These are phyloP conservation scores for Calocybe gangraenosa DNA, from an alignment of 768 basidiomycete species.

Conservation along the genomic window DNA sequence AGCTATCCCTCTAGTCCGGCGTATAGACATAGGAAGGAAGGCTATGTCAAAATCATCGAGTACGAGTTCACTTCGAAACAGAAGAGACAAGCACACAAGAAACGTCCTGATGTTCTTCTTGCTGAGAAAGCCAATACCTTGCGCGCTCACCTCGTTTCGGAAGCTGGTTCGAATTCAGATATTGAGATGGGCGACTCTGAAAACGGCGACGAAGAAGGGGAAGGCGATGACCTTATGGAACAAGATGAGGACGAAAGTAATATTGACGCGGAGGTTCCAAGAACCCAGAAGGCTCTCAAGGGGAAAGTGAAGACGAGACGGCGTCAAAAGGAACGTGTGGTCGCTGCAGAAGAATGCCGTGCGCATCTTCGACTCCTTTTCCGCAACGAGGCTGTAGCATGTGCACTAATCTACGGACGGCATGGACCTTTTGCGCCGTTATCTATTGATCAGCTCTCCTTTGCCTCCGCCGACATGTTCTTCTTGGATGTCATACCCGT, in stretches of 20 bases:
- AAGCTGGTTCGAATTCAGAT: constrained; percentile 36
- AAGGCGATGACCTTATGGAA: constrained; percentile 48
- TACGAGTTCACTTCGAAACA: constrained; percentile 83
- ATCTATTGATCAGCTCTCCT: constrained; percentile 53
- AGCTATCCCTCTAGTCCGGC: constrained; percentile 43
- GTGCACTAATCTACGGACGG: constrained; percentile 85
- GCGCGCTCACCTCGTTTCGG: constrained; percentile 20
- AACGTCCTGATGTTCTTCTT: constrained; percentile 74
- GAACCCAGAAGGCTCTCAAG: constrained; percentile 64
- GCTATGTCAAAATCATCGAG: constrained; percentile 90
- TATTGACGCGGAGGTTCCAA: constrained; percentile 12
- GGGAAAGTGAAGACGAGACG: constrained; percentile 72
- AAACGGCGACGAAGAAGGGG: constrained; percentile 35
- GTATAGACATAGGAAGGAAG: constrained; percentile 92
- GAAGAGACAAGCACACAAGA: constrained; percentile 55
- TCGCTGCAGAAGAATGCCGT: constrained; percentile 89
- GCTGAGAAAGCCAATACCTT: constrained; percentile 38
- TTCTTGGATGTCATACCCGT: constrained; percentile 93
- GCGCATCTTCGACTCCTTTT: constrained; percentile 91
- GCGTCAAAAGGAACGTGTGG: constrained; percentile 85
- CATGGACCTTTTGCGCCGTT: constrained; percentile 81
- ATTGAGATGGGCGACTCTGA: constrained; percentile 49
- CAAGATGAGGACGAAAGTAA: constrained; percentile 33
- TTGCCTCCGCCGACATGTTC: constrained; percentile 91
- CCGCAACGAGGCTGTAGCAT: constrained; percentile 74